phyloP scores from a whole-genome alignment of 495 filamentous ascomycete species.

The Geopyxis carbonaria region DNA sequence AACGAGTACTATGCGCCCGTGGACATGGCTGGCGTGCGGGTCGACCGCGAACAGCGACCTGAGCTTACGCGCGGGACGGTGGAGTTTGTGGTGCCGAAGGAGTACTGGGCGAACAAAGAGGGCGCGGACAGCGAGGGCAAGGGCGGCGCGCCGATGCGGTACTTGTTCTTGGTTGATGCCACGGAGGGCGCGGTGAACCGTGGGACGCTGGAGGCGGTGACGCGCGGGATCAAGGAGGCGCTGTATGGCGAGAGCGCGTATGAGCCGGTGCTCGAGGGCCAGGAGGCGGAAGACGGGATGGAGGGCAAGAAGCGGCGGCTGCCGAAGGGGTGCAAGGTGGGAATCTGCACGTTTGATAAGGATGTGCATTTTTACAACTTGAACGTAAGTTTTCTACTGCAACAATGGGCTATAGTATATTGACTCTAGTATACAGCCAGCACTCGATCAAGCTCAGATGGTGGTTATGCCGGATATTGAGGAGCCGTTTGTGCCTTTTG shows the following conservation, averaged over 20 bases:
- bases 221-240: constrained; percentile 68
- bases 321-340: constrained; percentile 68
- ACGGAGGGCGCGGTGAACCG: constrained; percentile 76
- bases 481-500: constrained; percentile 87
- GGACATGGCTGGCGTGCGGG: constrained; percentile 68
- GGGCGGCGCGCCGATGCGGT: constrained; percentile 39
- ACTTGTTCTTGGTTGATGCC: constrained; percentile 85
- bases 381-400: constrained; percentile 37
- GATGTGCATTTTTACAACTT: constrained; percentile 97
- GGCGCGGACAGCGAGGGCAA: constrained; percentile 38
- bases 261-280: constrained; percentile 26
- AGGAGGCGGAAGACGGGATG: constrained; percentile 37
- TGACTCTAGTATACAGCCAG: constrained; percentile 33
- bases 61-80: constrained; percentile 83
- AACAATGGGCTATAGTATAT: constrained; percentile 4
- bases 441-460: constrained; percentile 84
- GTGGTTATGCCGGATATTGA: constrained; percentile 97
- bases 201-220: constrained; percentile 79
- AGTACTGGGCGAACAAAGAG: constrained; percentile 87
- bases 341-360: constrained; percentile 88
- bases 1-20: constrained; percentile 85
- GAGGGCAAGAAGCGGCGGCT: constrained; percentile 45
- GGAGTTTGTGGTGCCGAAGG: constrained; percentile 90
- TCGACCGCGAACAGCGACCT: constrained; percentile 77
- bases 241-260: constrained; percentile 51